Conservation (phyloP, 352 stramenopile genomes). For the Phytopythium montanum region DNA sequence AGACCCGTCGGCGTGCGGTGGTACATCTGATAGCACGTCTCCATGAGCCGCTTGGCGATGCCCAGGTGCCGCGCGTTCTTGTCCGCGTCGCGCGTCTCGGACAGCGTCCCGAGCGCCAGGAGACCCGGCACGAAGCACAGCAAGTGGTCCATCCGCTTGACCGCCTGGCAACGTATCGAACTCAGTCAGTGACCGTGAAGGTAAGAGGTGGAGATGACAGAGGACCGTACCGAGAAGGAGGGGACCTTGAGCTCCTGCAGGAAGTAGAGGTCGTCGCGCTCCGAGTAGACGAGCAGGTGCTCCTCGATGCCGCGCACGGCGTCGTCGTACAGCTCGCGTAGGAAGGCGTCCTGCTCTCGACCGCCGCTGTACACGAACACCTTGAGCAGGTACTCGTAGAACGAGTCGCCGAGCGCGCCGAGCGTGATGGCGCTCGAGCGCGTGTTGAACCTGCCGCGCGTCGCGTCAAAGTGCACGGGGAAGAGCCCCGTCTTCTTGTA, state of each 20-base stretch:
- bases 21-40: constrained; percentile 96
- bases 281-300: constrained; percentile 80
- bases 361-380: constrained; percentile 95
- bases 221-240: constrained; percentile 27
- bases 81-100: constrained; percentile 43
- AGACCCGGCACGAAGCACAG: constrained; percentile 95
- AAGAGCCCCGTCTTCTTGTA: constrained; percentile 86
- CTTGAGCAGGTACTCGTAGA: constrained; percentile 99
- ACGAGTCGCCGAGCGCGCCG: constrained; percentile 94
- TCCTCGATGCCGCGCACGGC: constrained; percentile 92
- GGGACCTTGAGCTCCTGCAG: constrained; percentile 59
- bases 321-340: constrained; percentile 92
- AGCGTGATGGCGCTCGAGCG: constrained; percentile 75
- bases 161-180: no score
- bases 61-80: constrained; percentile 85
- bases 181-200: background rate
- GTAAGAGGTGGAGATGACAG: background rate
- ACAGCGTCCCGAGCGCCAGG: constrained; percentile 90
- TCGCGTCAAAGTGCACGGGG: constrained; percentile 73
- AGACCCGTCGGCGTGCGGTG: constrained; percentile 89
- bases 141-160: constrained; percentile 95
- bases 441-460: constrained; percentile 25
- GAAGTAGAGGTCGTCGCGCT: constrained; percentile 60
- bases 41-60: constrained; percentile 87
- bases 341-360: constrained; percentile 47